Percentiles rank a stretch among this genome's conserved stretches.
phyloP scores from a whole-genome alignment of 1,139 yeast species.

The Yamadazyma buinensis region DNA sequence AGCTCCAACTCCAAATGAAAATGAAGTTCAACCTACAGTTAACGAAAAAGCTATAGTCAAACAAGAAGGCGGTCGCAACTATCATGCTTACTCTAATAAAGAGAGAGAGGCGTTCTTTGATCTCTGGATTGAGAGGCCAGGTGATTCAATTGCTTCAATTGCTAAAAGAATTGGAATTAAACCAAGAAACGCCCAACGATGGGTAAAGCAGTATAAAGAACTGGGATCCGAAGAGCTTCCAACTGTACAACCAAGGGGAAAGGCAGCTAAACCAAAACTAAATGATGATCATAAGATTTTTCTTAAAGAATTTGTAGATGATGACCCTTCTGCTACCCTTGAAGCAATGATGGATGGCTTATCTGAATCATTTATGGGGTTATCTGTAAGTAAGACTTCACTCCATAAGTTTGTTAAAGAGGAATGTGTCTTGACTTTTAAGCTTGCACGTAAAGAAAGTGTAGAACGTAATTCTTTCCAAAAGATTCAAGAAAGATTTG shows the following conservation, averaged over 20 bases:
- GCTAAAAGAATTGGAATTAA: conserved; percentile 8
- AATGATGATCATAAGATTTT: conserved; percentile 10
- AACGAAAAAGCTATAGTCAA: too few relatives aligned
- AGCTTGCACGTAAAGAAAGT: conserved; percentile 5
- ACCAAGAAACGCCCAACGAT: conserved; percentile 9
- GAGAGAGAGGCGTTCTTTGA: too few relatives aligned
- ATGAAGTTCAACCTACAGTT: too few relatives aligned
- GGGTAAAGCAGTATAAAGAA: conserved; percentile 11
- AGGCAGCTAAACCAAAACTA: conserved; percentile 10
- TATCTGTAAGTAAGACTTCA: conserved; percentile 6
- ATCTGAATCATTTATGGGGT: conserved; percentile 4
- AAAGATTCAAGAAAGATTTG: conserved; percentile 8
- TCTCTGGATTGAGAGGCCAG: conserved; percentile 10
- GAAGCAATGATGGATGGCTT: conserved; percentile 7
- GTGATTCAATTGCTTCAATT: conserved; percentile 8
- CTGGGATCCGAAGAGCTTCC: neutral
- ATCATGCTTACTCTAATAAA: too few relatives aligned
- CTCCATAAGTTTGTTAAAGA: conserved; percentile 8
- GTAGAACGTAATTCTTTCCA: conserved; percentile 4
- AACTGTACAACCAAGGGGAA: neutral
- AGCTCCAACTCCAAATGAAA: too few relatives aligned
- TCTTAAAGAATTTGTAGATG: conserved; percentile 7
- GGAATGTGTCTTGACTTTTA: conserved; percentile 6
- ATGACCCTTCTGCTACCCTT: conserved; percentile 9
- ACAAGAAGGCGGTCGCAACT: too few relatives aligned